These are phyloP conservation scores for Rhynchospora pubera DNA, from an alignment of 176 grass and related monocot species.

Conservation along the genomic window DNA sequence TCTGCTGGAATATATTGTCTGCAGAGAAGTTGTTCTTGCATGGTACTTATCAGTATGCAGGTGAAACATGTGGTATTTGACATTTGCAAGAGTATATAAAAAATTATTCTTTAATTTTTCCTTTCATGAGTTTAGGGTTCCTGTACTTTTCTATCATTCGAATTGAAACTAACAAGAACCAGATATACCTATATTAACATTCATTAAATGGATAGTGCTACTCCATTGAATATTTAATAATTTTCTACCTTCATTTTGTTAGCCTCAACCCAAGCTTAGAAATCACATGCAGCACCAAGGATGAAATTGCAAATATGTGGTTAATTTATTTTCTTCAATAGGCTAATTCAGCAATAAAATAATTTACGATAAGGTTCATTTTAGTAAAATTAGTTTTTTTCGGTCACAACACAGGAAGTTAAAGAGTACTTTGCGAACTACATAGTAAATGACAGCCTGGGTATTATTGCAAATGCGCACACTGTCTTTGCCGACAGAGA, in stretches of 20 bases:
- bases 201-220: neutral
- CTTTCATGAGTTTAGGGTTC: neutral
- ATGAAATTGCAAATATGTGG: neutral
- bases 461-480: conserved; percentile 80
- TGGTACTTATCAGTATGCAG: neutral
- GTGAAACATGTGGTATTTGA: neutral
- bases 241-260: neutral
- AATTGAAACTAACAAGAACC: neutral
- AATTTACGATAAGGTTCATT: neutral
- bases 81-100: neutral
- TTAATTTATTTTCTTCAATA: neutral
- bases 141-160: neutral
- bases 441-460: conserved; percentile 87
- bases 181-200: neutral
- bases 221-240: neutral
- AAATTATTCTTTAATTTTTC: neutral
- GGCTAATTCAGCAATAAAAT: too few relatives aligned
- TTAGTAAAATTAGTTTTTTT: neutral
- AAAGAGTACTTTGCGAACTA: conserved; percentile 74
- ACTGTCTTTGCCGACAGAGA: conserved; percentile 67
- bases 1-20: neutral
- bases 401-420: conserved; percentile 51
- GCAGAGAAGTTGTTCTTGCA: neutral
- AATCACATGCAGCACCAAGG: neutral
- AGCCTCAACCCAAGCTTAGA: neutral